phyloP scores from a whole-genome alignment of 441 rosid genomes.

The Arabidopsis lyrata region DNA sequence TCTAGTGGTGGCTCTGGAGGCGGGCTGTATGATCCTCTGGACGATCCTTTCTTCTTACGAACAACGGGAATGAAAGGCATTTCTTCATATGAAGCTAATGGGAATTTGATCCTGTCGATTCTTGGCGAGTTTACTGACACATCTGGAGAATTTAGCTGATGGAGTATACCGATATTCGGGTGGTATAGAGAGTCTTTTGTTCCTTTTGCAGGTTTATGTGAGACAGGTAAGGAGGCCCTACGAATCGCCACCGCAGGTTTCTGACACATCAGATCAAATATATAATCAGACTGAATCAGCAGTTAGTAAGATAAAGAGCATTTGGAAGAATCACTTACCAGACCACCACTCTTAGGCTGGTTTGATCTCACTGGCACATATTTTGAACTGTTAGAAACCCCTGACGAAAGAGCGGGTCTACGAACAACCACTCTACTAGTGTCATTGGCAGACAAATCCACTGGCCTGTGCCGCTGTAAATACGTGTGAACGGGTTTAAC shows the following conservation, averaged over 20 bases:
- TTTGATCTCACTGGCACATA: constrained; percentile 48
- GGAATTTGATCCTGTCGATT: constrained; percentile 98
- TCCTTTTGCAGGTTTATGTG: constrained; percentile 52
- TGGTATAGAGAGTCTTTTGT: constrained; percentile 43
- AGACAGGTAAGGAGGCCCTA: constrained; percentile 77
- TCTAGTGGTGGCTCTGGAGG: constrained; percentile 64
- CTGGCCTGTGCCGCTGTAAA: constrained; percentile 51
- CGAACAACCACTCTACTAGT: constrained; percentile 72
- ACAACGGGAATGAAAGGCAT: constrained; percentile 64
- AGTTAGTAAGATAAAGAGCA: constrained; percentile 10
- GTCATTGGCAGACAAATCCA: constrained; percentile 61
- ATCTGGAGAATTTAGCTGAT: constrained; percentile 78
- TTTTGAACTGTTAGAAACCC: constrained; percentile 52
- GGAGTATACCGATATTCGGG: constrained; percentile 59
- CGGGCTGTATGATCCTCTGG: constrained; percentile 70
- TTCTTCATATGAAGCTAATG: constrained; percentile 83
- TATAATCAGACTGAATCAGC: constrained; percentile 39
- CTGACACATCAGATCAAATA: constrained; percentile 26
- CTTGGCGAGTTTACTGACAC: constrained; percentile 95
- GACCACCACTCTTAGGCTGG: constrained; percentile 57
- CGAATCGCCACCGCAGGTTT: constrained; percentile 60
- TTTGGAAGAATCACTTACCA: constrained; percentile 52
- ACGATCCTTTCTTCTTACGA: constrained; percentile 53
- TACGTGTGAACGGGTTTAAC: constrained; percentile 52
- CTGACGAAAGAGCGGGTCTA: constrained; percentile 49